Percentiles rank a stretch among this genome's conserved stretches.
Conservation (phyloP, 2,329 filamentous ascomycete genomes). For the Colletotrichum liaoningense region DNA sequence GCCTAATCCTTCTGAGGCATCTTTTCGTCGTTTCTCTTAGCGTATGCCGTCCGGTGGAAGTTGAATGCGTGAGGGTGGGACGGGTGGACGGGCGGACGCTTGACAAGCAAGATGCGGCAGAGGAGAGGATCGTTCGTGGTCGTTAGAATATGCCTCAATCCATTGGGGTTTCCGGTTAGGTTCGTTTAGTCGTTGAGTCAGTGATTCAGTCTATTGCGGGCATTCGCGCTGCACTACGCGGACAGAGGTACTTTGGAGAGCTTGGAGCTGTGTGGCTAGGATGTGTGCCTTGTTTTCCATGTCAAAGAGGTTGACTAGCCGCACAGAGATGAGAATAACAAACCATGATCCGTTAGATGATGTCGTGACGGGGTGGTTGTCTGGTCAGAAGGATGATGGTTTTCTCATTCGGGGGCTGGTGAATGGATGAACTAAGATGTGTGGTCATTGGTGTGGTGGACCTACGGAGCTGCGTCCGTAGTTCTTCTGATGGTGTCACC, state of each 20-base stretch:
- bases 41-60: not conserved
- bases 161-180: not conserved
- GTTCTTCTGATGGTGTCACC: not conserved
- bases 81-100: not conserved
- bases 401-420: slow-evolving; percentile 4
- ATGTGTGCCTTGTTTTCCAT: not conserved
- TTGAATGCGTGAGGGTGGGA: not conserved
- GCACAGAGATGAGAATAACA: not conserved
- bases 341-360: not conserved
- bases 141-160: not conserved
- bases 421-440: slow-evolving; percentile 1
- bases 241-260: not conserved
- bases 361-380: not conserved
- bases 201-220: not conserved
- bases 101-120: not conserved
- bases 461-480: not conserved
- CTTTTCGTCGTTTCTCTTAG: not conserved
- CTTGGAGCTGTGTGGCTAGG: not conserved
- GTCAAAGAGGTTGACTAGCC: not conserved
- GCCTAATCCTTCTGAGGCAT: not conserved
- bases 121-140: not conserved
- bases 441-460: not conserved
- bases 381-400: not conserved
- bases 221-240: not conserved
- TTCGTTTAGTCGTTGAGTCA: not conserved